A percentile compares a stretch with the other conserved stretches of the same genome.
Conservation (phyloP, 2,329 filamentous ascomycete genomes). For the Coniochaeta prunicola region DNA sequence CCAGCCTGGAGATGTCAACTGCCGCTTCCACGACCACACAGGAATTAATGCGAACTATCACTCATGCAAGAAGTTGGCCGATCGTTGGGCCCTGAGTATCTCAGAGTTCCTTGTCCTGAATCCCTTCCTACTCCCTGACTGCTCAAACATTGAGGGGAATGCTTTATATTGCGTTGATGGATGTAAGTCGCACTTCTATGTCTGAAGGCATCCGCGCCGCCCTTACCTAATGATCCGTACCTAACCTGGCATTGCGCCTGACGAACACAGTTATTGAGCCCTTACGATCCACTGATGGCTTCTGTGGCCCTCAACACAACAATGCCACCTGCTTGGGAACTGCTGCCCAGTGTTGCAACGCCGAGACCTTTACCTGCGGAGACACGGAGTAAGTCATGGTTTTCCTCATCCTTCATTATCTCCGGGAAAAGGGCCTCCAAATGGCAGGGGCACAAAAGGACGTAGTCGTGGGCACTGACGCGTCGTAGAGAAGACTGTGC, state of each 20-base stretch:
- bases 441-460: too few relatives aligned
- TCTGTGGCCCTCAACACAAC: background rate
- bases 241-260: background rate
- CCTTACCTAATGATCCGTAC: background rate
- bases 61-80: background rate
- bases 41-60: background rate
- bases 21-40: background rate
- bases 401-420: background rate
- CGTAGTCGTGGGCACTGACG: constrained; percentile 3
- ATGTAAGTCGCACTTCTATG: background rate
- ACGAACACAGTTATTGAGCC: background rate
- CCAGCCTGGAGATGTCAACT: background rate
- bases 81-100: background rate
- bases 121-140: background rate
- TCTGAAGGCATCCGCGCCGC: too few relatives aligned
- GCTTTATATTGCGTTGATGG: background rate
- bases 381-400: constrained; percentile 10
- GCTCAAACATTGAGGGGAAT: background rate
- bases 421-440: too few relatives aligned
- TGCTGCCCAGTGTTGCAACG: background rate
- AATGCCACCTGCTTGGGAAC: background rate
- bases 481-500: constrained; percentile 21
- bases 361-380: background rate
- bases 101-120: background rate
- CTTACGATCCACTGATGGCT: background rate